These are phyloP conservation scores for Colletotrichum coccodes DNA, from an alignment of 2,329 filamentous ascomycete species.

Conservation along the genomic window DNA sequence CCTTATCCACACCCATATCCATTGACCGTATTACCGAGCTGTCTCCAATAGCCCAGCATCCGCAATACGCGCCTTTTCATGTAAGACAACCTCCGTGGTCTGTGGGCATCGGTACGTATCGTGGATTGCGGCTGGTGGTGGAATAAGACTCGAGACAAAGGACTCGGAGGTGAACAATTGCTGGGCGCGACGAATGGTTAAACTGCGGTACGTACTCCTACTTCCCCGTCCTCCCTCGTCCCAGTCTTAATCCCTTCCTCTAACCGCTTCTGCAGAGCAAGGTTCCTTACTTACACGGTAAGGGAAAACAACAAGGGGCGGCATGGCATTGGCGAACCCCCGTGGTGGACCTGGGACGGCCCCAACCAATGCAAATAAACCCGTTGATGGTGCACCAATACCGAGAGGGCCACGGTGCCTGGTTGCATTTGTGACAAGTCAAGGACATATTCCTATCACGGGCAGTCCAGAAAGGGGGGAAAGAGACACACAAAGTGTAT, in stretches of 20 bases:
- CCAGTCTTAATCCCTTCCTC: background rate
- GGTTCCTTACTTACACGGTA: background rate
- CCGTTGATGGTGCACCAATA: slow-evolving; percentile 3
- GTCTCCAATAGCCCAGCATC: background rate
- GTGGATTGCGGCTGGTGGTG: background rate
- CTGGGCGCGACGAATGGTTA: slow-evolving; percentile 8
- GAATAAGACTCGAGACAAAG: background rate
- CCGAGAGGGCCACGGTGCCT: background rate
- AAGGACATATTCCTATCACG: background rate
- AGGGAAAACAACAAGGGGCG: background rate
- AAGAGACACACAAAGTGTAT: slow-evolving; percentile 7
- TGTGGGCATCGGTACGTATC: background rate
- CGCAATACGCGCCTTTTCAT: slow-evolving; percentile 7
- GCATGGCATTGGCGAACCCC: slow-evolving; percentile 6
- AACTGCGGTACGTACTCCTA: slow-evolving; percentile 12
- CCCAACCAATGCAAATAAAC: slow-evolving; percentile 1
- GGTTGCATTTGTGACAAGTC: background rate
- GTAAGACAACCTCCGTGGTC: background rate
- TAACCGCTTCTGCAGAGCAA: slow-evolving; percentile 1
- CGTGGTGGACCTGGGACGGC: background rate
- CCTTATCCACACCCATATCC: background rate
- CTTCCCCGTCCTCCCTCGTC: background rate
- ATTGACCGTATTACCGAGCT: background rate
- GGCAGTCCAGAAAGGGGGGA: background rate
- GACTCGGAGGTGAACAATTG: background rate